These are phyloP conservation scores for Diaporthe vexans DNA, from an alignment of 2,329 filamentous ascomycete genomes.

Conservation along the genomic window DNA sequence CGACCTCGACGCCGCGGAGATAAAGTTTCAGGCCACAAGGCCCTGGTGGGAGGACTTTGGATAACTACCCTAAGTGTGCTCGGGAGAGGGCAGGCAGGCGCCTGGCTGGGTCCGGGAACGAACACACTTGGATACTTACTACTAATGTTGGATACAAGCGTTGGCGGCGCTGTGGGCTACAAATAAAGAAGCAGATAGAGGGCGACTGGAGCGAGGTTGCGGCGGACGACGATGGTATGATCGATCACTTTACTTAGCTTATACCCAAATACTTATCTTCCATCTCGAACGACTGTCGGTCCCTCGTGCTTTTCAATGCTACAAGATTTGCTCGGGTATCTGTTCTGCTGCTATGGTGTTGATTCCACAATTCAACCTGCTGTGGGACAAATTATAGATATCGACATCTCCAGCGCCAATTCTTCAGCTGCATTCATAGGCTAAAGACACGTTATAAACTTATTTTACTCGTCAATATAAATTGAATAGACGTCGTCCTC, in stretches of 20 bases:
- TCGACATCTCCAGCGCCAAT: too few species aligned
- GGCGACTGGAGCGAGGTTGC: neutral
- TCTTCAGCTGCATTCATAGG: too few species aligned
- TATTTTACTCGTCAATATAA: too few species aligned
- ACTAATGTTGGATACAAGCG: constrained; percentile 25
- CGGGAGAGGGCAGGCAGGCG: too few species aligned
- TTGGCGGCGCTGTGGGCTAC: constrained; percentile 8
- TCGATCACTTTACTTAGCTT: constrained; percentile 28
- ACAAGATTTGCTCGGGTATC: too few species aligned
- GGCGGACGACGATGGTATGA: constrained; percentile 21
- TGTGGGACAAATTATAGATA: too few species aligned
- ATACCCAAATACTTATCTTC: constrained; percentile 34
- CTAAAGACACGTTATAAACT: too few species aligned
- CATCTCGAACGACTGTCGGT: neutral
- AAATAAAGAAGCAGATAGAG: neutral
- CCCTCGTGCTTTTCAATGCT: neutral
- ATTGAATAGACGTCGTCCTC: too few species aligned
- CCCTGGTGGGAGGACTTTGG: constrained; percentile 32
- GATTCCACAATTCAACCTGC: too few species aligned
- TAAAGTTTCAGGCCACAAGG: constrained; percentile 3
- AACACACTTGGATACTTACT: constrained; percentile 8
- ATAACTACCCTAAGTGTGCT: neutral
- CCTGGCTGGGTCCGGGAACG: constrained; percentile 3
- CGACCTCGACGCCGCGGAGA: constrained; percentile 27
- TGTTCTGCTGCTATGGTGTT: too few species aligned